Conservation (phyloP, 2,329 filamentous ascomycete species). For the Penicillium sumatraense region DNA sequence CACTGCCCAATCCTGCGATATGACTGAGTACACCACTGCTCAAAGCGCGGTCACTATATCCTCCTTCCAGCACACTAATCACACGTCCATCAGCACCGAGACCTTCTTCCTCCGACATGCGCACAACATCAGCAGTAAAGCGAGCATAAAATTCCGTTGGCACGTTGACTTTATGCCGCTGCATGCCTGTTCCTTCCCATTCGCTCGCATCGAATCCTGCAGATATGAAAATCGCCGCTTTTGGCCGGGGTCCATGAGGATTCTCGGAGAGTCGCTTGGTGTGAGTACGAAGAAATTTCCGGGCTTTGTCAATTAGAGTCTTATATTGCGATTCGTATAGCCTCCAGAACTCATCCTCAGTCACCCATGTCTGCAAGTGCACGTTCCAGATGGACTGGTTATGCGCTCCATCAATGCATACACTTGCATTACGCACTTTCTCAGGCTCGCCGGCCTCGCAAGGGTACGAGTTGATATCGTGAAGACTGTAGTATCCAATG, state of each 20-base stretch:
- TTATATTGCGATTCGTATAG: conserved; percentile 81
- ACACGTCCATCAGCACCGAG: conserved; percentile 80
- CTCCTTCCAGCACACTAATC: conserved; percentile 92
- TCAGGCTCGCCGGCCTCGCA: conserved; percentile 93
- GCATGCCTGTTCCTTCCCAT: conserved; percentile 91
- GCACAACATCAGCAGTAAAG: conserved; percentile 83
- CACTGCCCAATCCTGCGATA: conserved; percentile 71
- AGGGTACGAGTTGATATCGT: conserved; percentile 98
- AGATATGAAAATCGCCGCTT: conserved; percentile 89
- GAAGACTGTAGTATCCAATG: conserved; percentile 94
- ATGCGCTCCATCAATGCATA: conserved; percentile 93
- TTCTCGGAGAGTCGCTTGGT: conserved; percentile 66
- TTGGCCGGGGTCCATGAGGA: conserved; percentile 66
- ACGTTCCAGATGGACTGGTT: conserved; percentile 96
- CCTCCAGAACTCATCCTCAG: conserved; percentile 81
- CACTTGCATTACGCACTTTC: conserved; percentile 89
- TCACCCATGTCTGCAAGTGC: conserved; percentile 86
- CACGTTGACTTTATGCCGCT: conserved; percentile 92
- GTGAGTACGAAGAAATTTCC: conserved; percentile 74
- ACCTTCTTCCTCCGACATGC: conserved; percentile 77
- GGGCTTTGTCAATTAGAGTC: conserved; percentile 78
- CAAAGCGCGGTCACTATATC: conserved; percentile 91
- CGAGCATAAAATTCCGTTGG: conserved; percentile 95
- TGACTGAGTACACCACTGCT: conserved; percentile 89
- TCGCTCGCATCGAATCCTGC: conserved; percentile 97